A percentile compares a stretch with the other conserved stretches of the same genome.
phyloP scores from a whole-genome alignment of 2,329 filamentous ascomycete genomes.

The Cladosporium sp. region DNA sequence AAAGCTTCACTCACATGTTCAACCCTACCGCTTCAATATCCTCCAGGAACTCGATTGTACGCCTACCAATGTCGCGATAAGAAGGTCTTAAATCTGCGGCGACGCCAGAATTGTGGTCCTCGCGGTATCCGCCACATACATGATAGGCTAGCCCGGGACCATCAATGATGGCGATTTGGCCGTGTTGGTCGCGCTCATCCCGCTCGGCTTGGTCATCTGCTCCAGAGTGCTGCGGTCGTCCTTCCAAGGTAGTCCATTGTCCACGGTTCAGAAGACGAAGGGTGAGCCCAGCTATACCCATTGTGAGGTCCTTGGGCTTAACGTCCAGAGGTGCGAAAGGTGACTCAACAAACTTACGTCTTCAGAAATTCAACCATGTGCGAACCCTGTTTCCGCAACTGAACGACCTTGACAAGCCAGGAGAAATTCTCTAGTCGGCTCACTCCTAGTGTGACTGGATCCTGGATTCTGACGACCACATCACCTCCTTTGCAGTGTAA shows the following conservation, averaged over 20 bases:
- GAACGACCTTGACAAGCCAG: too few relatives aligned
- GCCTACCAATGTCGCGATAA: slow-evolving; percentile 53
- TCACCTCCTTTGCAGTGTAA: too few relatives aligned
- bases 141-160: slow-evolving; percentile 74
- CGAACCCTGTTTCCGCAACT: too few relatives aligned
- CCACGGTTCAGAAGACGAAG: slow-evolving; percentile 6
- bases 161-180: slow-evolving; percentile 52
- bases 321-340: too few relatives aligned
- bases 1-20: slow-evolving; percentile 50
- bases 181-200: neutral
- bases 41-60: slow-evolving; percentile 58
- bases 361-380: too few relatives aligned
- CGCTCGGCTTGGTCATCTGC: neutral
- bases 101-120: neutral
- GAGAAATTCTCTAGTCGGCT: too few relatives aligned
- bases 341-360: too few relatives aligned
- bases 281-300: slow-evolving; percentile 10
- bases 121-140: slow-evolving; percentile 47
- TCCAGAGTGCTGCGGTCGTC: neutral
- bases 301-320: neutral
- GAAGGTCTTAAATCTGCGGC: slow-evolving; percentile 27
- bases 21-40: slow-evolving; percentile 51
- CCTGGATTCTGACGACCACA: too few relatives aligned
- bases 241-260: neutral
- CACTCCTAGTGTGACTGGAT: too few relatives aligned